Evolutionary conservation across 2,329 filamentous ascomycete species (phyloP).

Genomic region (Cryphonectria nitschkei): DNA sequence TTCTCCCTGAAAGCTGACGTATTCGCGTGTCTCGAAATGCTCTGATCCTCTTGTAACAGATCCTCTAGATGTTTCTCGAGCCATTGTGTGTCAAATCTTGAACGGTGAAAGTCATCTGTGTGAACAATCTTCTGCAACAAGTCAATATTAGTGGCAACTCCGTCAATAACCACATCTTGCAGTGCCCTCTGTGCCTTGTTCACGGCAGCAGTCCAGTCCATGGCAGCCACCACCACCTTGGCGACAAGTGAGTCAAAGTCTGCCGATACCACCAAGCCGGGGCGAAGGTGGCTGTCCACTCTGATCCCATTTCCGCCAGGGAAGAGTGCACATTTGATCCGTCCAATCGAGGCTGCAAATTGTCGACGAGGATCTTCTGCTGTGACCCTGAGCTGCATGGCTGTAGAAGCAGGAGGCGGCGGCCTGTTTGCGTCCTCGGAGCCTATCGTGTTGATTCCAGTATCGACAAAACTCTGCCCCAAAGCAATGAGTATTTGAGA

Average conservation of each 20-base stretch:
- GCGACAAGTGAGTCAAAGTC: conserved; percentile 64
- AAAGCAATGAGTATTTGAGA: conserved; percentile 58
- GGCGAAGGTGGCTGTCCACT: conserved; percentile 59
- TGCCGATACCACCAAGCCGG: conserved; percentile 49
- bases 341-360: conserved; percentile 64
- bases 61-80: background rate
- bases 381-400: conserved; percentile 61
- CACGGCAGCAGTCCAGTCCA: conserved; percentile 55
- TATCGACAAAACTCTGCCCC: conserved; percentile 45
- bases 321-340: conserved; percentile 56
- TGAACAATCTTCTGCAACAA: conserved; percentile 57
- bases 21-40: background rate
- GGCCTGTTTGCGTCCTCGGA: conserved; percentile 32
- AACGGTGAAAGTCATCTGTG: conserved; percentile 52
- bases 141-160: conserved; percentile 61
- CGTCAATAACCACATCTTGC: conserved; percentile 56
- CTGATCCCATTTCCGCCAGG: conserved; percentile 61
- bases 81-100: conserved; percentile 31
- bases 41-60: background rate
- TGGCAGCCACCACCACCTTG: conserved; percentile 61
- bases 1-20: background rate
- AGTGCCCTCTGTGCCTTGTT: conserved; percentile 59
- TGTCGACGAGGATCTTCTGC: conserved; percentile 57
- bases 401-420: conserved; percentile 36
- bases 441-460: conserved; percentile 43